Percentiles rank a stretch among this genome's conserved stretches.
These are phyloP conservation scores for Monosporascus sp. DNA, from an alignment of 2,329 filamentous ascomycete genomes.

Conservation along the genomic window DNA sequence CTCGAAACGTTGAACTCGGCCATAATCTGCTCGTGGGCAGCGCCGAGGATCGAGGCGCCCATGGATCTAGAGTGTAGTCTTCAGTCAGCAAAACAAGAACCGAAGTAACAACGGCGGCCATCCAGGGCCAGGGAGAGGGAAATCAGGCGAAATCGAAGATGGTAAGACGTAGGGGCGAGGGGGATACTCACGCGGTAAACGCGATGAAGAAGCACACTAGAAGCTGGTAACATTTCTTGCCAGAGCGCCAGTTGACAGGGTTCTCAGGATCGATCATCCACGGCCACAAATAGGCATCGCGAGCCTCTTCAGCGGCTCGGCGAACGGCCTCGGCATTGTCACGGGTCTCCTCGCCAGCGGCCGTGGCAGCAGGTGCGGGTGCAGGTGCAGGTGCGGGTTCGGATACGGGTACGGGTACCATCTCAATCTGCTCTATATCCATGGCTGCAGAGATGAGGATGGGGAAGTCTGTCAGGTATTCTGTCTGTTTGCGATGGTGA, in stretches of 20 bases:
- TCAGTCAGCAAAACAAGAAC: not conserved
- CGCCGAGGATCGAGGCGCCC: constrained; percentile 49
- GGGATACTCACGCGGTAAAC: not conserved
- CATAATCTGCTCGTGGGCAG: constrained; percentile 41
- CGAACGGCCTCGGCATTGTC: too few species aligned
- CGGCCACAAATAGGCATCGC: not conserved
- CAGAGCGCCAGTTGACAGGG: not conserved
- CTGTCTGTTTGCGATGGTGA: too few species aligned
- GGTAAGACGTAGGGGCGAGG: not conserved
- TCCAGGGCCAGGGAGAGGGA: not conserved
- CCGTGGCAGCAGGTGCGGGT: too few species aligned
- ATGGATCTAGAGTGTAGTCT: constrained; percentile 37
- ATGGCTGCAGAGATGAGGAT: too few species aligned
- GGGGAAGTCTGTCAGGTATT: too few species aligned
- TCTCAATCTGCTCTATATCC: too few species aligned
- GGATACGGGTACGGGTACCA: too few species aligned
- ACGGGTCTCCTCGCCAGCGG: too few species aligned
- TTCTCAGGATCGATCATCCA: not conserved
- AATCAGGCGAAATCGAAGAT: not conserved
- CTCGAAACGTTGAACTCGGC: constrained; percentile 47
- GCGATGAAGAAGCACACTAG: not conserved
- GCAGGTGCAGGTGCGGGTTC: too few species aligned
- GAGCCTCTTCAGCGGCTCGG: too few species aligned
- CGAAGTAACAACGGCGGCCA: too few species aligned
- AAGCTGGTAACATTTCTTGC: not conserved